These are phyloP conservation scores for Kalaharituber pfeilii DNA, from an alignment of 2,329 filamentous ascomycete genomes.

Conservation along the genomic window DNA sequence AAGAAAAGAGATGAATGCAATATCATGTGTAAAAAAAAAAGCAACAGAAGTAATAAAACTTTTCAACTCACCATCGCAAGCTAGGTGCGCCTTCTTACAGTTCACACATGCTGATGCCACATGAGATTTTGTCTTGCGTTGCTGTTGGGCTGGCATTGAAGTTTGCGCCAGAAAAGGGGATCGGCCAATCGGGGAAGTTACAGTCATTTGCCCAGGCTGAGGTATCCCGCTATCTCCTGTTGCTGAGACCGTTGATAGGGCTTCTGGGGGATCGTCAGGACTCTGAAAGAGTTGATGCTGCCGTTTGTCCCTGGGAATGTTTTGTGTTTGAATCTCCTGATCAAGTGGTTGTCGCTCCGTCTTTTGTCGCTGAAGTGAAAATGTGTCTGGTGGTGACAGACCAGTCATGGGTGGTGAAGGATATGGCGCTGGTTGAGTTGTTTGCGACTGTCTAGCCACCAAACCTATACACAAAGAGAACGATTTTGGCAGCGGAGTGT, in stretches of 20 bases:
- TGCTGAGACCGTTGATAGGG: conserved; percentile 11
- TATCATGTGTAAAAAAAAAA: conserved; percentile 1
- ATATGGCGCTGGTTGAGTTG: conserved; percentile 43
- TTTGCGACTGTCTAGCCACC: conserved; percentile 33
- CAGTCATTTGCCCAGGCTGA: conserved; percentile 7
- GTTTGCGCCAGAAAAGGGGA: conserved; percentile 21
- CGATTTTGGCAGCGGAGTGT: conserved; percentile 22
- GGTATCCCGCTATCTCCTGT: conserved; percentile 2
- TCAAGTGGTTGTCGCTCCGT: conserved; percentile 8
- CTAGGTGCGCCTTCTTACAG: conserved; percentile 67
- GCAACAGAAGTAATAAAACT: conserved; percentile 7
- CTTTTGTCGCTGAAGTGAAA: conserved; percentile 27
- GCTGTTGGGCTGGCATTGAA: conserved; percentile 43
- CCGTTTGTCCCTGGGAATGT: conserved; percentile 12
- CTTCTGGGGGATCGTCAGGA: conserved; percentile 9
- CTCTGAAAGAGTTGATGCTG: conserved; percentile 4
- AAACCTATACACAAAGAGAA: neutral
- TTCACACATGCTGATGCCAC: conserved; percentile 73
- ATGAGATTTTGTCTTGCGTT: conserved; percentile 52
- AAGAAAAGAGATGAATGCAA: neutral
- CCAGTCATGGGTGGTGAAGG: conserved; percentile 60
- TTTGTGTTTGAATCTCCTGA: conserved; percentile 14
- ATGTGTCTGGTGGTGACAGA: conserved; percentile 30
- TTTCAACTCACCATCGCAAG: conserved; percentile 31
- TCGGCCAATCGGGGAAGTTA: conserved; percentile 18